Conservation (phyloP, 2,329 filamentous ascomycete species). For the Teratosphaeria destructans region DNA sequence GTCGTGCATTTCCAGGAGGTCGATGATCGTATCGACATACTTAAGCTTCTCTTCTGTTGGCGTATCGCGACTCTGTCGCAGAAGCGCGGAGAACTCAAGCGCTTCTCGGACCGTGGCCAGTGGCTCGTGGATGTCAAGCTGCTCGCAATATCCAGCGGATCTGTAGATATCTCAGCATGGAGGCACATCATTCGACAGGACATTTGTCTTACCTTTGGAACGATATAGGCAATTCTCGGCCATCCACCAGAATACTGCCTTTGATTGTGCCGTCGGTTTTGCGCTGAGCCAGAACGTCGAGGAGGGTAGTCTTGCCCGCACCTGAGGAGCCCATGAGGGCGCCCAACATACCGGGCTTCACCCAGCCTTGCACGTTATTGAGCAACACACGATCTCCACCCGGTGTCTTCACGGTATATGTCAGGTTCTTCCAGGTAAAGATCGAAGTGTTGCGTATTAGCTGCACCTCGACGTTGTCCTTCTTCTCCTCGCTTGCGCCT, state of each 20-base stretch:
- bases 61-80: constrained; percentile 50
- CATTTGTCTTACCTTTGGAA: constrained; percentile 53
- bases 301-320: constrained; percentile 77
- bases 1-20: constrained; percentile 55
- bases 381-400: constrained; percentile 36
- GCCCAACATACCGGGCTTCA: constrained; percentile 40
- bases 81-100: constrained; percentile 54
- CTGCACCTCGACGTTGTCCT: constrained; percentile 50
- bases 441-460: constrained; percentile 55
- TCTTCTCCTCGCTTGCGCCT: neutral
- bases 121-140: constrained; percentile 54
- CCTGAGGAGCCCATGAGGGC: constrained; percentile 46
- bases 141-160: constrained; percentile 55
- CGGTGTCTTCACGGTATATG: constrained; percentile 40
- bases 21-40: constrained; percentile 56
- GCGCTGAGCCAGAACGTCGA: constrained; percentile 62
- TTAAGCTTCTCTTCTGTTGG: constrained; percentile 51
- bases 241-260: constrained; percentile 55
- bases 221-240: constrained; percentile 33
- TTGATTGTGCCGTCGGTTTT: constrained; percentile 56
- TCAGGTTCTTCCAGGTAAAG: constrained; percentile 67
- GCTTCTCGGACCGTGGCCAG: constrained; percentile 56
- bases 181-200: constrained; percentile 29
- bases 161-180: constrained; percentile 44
- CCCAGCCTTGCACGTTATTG: constrained; percentile 39